Percentiles rank a stretch among this genome's conserved stretches.
Conservation (phyloP, 2,329 filamentous ascomycete species). For the Penicillium sp. region DNA sequence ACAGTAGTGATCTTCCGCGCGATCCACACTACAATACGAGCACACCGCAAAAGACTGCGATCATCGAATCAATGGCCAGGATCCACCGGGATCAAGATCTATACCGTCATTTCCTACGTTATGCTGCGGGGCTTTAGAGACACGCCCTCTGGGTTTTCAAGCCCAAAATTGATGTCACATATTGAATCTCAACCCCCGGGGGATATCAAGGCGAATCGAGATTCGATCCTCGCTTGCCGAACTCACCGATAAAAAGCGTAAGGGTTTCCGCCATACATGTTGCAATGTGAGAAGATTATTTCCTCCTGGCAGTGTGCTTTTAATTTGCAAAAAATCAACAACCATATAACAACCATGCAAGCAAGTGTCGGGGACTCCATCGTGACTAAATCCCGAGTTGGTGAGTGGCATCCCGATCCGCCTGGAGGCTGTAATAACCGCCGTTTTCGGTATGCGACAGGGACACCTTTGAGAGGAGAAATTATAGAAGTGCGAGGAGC, state of each 20-base stretch:
- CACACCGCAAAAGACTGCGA: not conserved
- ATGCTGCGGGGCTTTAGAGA: not conserved
- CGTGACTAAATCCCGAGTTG: not conserved
- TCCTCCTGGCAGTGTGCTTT: too few relatives aligned
- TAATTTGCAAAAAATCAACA: too few relatives aligned
- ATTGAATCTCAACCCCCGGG: not conserved
- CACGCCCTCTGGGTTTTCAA: not conserved
- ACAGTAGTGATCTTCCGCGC: not conserved
- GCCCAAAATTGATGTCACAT: not conserved
- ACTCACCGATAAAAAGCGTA: too few relatives aligned
- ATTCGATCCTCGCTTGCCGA: not conserved
- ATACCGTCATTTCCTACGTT: not conserved
- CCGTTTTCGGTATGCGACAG: not conserved
- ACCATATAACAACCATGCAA: not conserved
- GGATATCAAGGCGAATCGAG: not conserved
- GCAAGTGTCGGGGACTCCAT: not conserved
- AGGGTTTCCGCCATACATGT: not conserved
- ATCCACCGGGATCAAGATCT: not conserved
- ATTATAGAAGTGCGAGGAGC: not conserved
- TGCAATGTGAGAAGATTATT: too few relatives aligned
- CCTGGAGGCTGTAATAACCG: not conserved
- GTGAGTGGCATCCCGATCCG: not conserved
- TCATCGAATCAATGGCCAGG: not conserved
- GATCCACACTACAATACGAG: not conserved
- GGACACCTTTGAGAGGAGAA: not conserved